Percentiles rank a stretch among this genome's conserved stretches.
phyloP scores from a whole-genome alignment of 179 eudicot species.

The Silene coronaria region DNA sequence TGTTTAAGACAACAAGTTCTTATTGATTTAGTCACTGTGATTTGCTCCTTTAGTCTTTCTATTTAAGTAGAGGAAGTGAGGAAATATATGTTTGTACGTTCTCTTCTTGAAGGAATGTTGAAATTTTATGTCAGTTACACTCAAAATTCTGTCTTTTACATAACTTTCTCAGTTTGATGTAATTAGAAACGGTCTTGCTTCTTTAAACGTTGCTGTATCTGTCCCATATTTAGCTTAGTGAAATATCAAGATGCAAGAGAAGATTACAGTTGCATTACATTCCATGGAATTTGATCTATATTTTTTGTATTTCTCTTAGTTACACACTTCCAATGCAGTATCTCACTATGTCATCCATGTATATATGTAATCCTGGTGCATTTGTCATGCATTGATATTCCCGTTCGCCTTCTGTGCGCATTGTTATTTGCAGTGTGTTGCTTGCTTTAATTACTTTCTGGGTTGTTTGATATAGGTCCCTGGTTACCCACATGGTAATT shows the following conservation, averaged over 20 bases:
- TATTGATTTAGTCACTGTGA: not conserved
- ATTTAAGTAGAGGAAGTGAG: not conserved
- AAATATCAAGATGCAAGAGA: not conserved
- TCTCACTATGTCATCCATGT: not conserved
- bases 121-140: not conserved
- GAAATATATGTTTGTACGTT: not conserved
- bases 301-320: not conserved
- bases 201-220: not conserved
- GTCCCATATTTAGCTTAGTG: not conserved
- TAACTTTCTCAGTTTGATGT: not conserved
- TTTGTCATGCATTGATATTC: slow-evolving; percentile 2
- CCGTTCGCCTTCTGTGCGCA: not conserved
- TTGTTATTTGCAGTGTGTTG: not conserved
- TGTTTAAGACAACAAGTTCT: not conserved
- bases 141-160: not conserved
- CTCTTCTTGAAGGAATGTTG: not conserved
- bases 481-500: slow-evolving; percentile 80
- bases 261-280: not conserved
- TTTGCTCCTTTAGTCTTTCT: not conserved
- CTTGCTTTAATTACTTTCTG: not conserved
- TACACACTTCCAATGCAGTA: not conserved
- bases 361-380: not conserved
- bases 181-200: not conserved
- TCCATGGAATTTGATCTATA: not conserved
- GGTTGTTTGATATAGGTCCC: slow-evolving; percentile 51